These are phyloP conservation scores for Aspergillus indologenus DNA, from an alignment of 495 filamentous ascomycete genomes.

Conservation along the genomic window DNA sequence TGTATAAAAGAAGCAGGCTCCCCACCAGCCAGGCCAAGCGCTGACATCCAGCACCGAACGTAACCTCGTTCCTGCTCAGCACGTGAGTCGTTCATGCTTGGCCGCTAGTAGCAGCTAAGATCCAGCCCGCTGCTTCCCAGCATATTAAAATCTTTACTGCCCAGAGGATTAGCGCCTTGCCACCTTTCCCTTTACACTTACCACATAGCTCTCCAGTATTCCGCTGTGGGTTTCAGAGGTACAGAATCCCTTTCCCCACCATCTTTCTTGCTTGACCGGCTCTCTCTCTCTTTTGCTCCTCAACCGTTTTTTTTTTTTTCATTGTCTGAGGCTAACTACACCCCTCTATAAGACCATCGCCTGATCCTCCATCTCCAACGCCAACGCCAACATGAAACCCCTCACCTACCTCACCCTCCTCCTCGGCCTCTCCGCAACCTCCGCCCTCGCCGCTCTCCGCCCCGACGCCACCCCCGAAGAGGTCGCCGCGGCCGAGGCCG, in stretches of 20 bases:
- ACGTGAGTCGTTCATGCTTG: slow-evolving; percentile 10
- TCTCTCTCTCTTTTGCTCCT: slow-evolving; percentile 15
- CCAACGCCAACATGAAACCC: slow-evolving; percentile 21
- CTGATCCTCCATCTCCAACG: too few relatives aligned
- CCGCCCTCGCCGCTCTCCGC: slow-evolving; percentile 18
- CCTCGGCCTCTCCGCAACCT: slow-evolving; percentile 19
- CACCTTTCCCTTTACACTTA: slow-evolving; percentile 12
- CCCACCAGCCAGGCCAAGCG: slow-evolving; percentile 13
- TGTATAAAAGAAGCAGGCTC: slow-evolving; percentile 22
- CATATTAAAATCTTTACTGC: slow-evolving; percentile 12
- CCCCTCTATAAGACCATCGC: slow-evolving; percentile 14
- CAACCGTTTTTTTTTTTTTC: slow-evolving; percentile 8
- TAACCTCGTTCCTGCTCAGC: slow-evolving; percentile 5
- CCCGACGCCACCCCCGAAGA: slow-evolving; percentile 23
- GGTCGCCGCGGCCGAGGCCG: slow-evolving; percentile 20
- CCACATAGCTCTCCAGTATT: slow-evolving; percentile 14
- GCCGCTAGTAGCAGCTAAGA: slow-evolving; percentile 14
- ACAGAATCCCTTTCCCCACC: slow-evolving; percentile 15
- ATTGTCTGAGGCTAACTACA: slow-evolving; percentile 15
- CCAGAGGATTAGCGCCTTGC: slow-evolving; percentile 14
- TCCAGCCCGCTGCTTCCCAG: slow-evolving; percentile 16
- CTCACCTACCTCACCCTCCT: slow-evolving; percentile 20
- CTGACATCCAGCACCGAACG: slow-evolving; percentile 10
- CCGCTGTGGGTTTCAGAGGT: slow-evolving; percentile 16
- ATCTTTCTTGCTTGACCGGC: slow-evolving; percentile 14